phyloP scores from a whole-genome alignment of 768 basidiomycete genomes.

The Tricholoma sp. region DNA sequence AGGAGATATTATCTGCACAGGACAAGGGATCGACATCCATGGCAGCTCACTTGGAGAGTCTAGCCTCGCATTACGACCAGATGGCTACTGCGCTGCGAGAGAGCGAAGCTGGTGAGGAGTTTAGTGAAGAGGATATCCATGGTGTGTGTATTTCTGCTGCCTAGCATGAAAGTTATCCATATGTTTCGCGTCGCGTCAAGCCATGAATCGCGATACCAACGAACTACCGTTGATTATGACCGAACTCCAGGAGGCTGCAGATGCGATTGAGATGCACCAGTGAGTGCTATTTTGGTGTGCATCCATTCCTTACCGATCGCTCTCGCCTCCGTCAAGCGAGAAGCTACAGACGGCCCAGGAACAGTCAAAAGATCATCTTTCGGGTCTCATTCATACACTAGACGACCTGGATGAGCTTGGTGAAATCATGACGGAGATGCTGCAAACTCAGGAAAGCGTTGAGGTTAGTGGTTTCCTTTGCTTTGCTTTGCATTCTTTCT shows the following conservation, averaged over 20 bases:
- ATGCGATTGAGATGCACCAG: conserved; percentile 52
- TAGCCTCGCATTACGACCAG: conserved; percentile 72
- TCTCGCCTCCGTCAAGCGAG: conserved; percentile 33
- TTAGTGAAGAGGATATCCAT: conserved; percentile 65
- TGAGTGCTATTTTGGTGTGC: conserved; percentile 27
- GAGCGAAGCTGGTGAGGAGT: conserved; percentile 61
- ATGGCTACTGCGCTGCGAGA: conserved; percentile 68
- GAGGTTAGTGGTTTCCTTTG: conserved; percentile 43
- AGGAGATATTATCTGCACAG: conserved; percentile 47
- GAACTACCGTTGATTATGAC: conserved; percentile 71
- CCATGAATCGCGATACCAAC: conserved; percentile 77
- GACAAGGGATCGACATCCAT: conserved; percentile 57
- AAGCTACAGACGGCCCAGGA: conserved; percentile 41
- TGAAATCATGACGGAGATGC: conserved; percentile 76
- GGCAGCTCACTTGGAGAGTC: conserved; percentile 68
- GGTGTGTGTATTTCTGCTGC: conserved; percentile 28
- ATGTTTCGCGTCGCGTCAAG: conserved; percentile 28
- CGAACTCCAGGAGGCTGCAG: conserved; percentile 59
- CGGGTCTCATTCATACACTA: conserved; percentile 43
- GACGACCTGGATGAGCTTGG: conserved; percentile 73
- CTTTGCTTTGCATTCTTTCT: not conserved
- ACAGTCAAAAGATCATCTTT: conserved; percentile 40
- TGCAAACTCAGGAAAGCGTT: conserved; percentile 60
- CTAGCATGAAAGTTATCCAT: not conserved
- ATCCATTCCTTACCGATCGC: conserved; percentile 1